Evolutionary conservation across 163 green algal genomes (phyloP).

Genomic region (Volvox carteri): DNA sequence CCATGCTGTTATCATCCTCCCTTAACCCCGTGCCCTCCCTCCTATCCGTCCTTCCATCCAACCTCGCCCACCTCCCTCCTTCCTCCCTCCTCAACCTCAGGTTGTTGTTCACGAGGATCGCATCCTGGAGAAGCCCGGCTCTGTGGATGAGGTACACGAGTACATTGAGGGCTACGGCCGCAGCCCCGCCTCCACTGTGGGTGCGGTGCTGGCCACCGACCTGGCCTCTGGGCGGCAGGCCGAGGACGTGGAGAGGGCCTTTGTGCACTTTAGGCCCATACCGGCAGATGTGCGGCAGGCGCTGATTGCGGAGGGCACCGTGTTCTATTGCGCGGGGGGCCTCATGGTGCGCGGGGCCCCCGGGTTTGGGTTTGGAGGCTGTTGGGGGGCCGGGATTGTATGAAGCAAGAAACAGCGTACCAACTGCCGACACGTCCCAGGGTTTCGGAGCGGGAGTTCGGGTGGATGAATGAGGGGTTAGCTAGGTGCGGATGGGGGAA

Average conservation of each 20-base stretch:
- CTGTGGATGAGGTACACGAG: slow-evolving; percentile 49
- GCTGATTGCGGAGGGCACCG: slow-evolving; percentile 40
- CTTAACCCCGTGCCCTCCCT: neutral
- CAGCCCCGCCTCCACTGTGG: slow-evolving; percentile 46
- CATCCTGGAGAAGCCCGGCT: slow-evolving; percentile 51
- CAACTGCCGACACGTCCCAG: too few relatives aligned
- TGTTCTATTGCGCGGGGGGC: slow-evolving; percentile 51
- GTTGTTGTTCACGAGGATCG: slow-evolving; percentile 48
- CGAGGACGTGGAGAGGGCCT: slow-evolving; percentile 36
- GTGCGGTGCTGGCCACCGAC: slow-evolving; percentile 36
- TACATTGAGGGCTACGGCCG: slow-evolving; percentile 52
- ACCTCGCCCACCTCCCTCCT: neutral
- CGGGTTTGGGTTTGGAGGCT: too few relatives aligned
- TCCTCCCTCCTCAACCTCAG: neutral
- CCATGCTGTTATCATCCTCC: too few relatives aligned
- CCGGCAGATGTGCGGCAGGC: slow-evolving; percentile 25
- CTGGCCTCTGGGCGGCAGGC: neutral
- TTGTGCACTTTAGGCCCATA: slow-evolving; percentile 42
- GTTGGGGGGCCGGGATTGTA: too few relatives aligned
- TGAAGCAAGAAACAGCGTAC: too few relatives aligned
- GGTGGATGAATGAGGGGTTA: too few relatives aligned
- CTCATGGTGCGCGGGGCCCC: slow-evolving; percentile 44
- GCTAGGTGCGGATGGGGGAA: too few relatives aligned
- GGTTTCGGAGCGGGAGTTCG: too few relatives aligned
- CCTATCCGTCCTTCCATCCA: neutral